phyloP scores from a whole-genome alignment of 345 rosid species.

The Brassica cretica region DNA sequence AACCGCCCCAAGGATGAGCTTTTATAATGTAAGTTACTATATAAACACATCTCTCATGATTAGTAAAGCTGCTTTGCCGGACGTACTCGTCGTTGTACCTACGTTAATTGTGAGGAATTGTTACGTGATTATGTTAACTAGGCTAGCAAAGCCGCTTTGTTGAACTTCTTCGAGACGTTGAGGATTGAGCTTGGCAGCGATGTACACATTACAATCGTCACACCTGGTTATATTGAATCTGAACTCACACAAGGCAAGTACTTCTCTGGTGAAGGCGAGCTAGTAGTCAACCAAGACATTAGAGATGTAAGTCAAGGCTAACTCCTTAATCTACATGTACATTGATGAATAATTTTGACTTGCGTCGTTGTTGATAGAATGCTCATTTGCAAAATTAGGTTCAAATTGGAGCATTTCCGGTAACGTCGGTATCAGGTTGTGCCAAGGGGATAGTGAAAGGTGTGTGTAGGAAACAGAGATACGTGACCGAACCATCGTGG shows the following conservation, averaged over 20 bases:
- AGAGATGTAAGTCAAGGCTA: slow-evolving; percentile 45
- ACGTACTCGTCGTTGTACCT: background rate
- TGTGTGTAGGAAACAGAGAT: slow-evolving; percentile 52
- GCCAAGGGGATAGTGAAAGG: slow-evolving; percentile 56
- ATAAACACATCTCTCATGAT: background rate
- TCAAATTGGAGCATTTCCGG: slow-evolving; percentile 41
- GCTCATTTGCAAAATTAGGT: slow-evolving; percentile 28
- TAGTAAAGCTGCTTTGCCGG: background rate
- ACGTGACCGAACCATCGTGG: slow-evolving; percentile 59
- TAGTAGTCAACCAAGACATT: slow-evolving; percentile 43
- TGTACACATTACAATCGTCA: slow-evolving; percentile 52
- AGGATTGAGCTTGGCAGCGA: slow-evolving; percentile 56
- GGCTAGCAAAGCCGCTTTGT: slow-evolving; percentile 72
- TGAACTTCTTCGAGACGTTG: slow-evolving; percentile 58
- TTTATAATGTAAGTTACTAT: slow-evolving; percentile 49
- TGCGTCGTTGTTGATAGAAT: background rate
- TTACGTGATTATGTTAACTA: slow-evolving; percentile 18
- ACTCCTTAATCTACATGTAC: background rate
- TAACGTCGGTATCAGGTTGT: slow-evolving; percentile 36
- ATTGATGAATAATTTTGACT: background rate
- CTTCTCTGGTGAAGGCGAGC: slow-evolving; percentile 39
- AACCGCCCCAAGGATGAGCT: slow-evolving; percentile 49
- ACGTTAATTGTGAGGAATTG: background rate
- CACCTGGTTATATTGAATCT: slow-evolving; percentile 61
- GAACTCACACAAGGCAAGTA: slow-evolving; percentile 52